Evolutionary conservation across 78 protist species (phyloP).

Genomic region (Diacronema lutheri): DNA sequence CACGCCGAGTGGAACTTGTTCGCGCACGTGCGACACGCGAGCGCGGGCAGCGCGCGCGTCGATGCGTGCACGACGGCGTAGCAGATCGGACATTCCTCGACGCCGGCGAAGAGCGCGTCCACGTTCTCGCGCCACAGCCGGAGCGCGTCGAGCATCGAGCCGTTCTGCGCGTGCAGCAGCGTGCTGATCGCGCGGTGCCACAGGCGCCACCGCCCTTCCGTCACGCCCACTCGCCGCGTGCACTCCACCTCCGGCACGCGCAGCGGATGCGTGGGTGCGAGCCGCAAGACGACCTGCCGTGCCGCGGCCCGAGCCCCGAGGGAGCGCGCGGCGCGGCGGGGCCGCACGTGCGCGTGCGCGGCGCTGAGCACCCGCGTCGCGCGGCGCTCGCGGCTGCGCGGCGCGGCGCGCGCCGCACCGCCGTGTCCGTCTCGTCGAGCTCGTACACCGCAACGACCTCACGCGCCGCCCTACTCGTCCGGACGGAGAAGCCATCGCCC

Average conservation of each 20-base stretch:
- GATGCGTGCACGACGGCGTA: constrained; percentile 59
- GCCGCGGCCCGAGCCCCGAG: background rate
- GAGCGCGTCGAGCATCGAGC: constrained; percentile 64
- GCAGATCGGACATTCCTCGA: constrained; percentile 82
- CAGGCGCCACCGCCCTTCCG: constrained; percentile 62
- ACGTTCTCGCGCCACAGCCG: constrained; percentile 61
- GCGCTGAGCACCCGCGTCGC: no score
- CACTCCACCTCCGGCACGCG: constrained; percentile 42
- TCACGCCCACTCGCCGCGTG: constrained; percentile 62
- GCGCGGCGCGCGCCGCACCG: constrained; percentile 46
- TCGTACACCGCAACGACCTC: no score
- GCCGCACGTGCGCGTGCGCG: background rate
- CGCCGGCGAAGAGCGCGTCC: constrained; percentile 69
- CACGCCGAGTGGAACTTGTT: constrained; percentile 62
- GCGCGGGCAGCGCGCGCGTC: constrained; percentile 59
- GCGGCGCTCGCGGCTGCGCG: no score
- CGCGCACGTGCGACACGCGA: constrained; percentile 54
- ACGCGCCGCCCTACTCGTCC: no score
- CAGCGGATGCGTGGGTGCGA: constrained; percentile 48
- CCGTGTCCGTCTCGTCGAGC: constrained; percentile 2
- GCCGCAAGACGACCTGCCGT: background rate
- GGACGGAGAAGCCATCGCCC: no score
- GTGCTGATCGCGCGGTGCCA: constrained; percentile 73
- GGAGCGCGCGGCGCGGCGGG: background rate
- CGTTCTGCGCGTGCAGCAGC: constrained; percentile 62